Base-by-base conservation (phyloP, 306 rosid species). In the Ormosia semicastrata region DNA sequence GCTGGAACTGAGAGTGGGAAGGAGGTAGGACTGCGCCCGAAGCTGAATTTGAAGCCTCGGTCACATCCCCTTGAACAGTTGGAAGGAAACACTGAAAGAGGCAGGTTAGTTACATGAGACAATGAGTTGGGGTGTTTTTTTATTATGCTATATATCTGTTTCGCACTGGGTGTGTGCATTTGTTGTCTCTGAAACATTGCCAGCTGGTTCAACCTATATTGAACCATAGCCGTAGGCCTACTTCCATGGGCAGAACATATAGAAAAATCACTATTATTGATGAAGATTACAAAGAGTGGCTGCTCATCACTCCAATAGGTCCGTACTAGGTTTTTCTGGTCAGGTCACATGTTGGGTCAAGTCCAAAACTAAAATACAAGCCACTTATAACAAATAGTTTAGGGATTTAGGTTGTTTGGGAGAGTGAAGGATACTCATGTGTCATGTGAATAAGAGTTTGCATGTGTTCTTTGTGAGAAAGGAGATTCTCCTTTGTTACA, bases 11-110 rank as follows among this genome's bases (percentile, higher is more conserved):
- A 92, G 76, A 84, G 76, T 78, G 97, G 65, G 75, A 93, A 89
- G 86, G 94, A 84, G 76, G 83, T 52, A 10, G 86, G 86, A 74
- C 97, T 89, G 77, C 99, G 93, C 47, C 97, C 98, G 13, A 93
- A 92, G 86, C 91, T 95, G 91, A 93, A 92, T 87, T 81, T 95
- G 79, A 93, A 88, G 88, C 97, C 98, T 72, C 93, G 94, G 58
- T 87, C 90, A 10, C 97, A 93, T 77, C 93, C 88, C 8, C 15
- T 73, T 46, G 93, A 95, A 72, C 87, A 87, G 12, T 59, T 52
- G 77, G 97, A 92, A 17, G 92, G 78, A 81, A 87, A 72, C 60
- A 71, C 58, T 68, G 94, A 92, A 85, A 90, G 89, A 81, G 98
- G 66, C 34, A 95, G 98, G 99, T 96, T 71, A 41, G 92, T 85